Base-by-base conservation (phyloP, 2,329 filamentous ascomycete genomes). In the Penicillium sp. region DNA sequence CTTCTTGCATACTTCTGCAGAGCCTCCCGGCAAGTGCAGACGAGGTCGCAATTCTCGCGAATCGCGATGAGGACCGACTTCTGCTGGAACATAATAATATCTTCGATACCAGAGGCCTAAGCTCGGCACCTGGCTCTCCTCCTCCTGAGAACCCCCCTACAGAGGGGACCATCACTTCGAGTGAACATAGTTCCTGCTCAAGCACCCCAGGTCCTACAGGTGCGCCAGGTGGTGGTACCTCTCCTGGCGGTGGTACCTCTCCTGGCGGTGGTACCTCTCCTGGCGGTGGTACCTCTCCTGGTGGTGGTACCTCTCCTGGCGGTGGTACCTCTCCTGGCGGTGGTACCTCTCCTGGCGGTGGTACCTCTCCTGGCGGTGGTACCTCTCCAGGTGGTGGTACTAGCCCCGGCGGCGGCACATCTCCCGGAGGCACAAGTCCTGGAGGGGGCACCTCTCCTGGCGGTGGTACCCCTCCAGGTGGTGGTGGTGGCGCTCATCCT, bases 1-100 rank as follows among this genome's bases (percentile, higher is more conserved):
- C 56, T 31, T 57, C 52, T 23, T 65, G 54, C 47, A 19, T 61
- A 11, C 31, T 67, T 8, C 10, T 66, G 19, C 57, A 60, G n/a
- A 44, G 44, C 39, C 47, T 45, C 9, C 43, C 51, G 6, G 56
- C 58, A 19, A 44, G 26, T 18, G 56, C 54, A 2, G 44, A 58
- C 51, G 49, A 56, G 7, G 8, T 50, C 13, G 29, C 42, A 4
- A 40, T 43, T 10, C 21, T 36, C 11, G 51, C 58, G 13, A 36
- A 48, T 10, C 37, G 36, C 34, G 39, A 28, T 3, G 44, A 45
- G 24, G 21, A 45, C 13, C 42, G 26, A 10, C 42, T n/a, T 9
- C 9, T 55, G 29, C 21, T 49, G 36, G 34, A 42, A 24, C 54
- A 50, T 7, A 47, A 51, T 42, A 43, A 49, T 24, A 26, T 56